Evolutionary conservation across 75 land plant species (phyloP).

Genomic region (Gnetum montanum): DNA sequence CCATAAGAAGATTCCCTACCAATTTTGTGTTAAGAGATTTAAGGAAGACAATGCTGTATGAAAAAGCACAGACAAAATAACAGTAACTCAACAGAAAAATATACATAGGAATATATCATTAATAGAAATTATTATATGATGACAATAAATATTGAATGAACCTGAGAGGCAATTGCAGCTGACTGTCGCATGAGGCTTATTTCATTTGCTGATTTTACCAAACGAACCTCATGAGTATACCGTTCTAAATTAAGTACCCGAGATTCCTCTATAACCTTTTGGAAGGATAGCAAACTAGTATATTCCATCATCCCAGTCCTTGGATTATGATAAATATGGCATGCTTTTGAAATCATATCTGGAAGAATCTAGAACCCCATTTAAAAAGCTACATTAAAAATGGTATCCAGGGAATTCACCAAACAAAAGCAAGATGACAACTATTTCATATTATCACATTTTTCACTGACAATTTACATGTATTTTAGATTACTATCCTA

Average conservation of each 20-base stretch:
- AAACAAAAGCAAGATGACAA: too few relatives aligned
- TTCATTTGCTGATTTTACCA: slow-evolving; percentile 77
- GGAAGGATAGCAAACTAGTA: slow-evolving; percentile 42
- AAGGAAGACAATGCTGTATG: too few relatives aligned
- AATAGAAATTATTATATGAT: background rate
- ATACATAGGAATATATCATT: background rate
- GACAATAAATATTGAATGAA: slow-evolving; percentile 10
- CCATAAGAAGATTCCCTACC: too few relatives aligned
- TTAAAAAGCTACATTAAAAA: too few relatives aligned
- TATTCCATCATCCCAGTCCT: slow-evolving; percentile 27
- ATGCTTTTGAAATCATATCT: slow-evolving; percentile 44
- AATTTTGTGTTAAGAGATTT: too few relatives aligned
- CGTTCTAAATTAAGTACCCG: too few relatives aligned
- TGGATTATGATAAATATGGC: slow-evolving; percentile 43
- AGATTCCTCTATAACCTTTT: slow-evolving; percentile 28
- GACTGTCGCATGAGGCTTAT: slow-evolving; percentile 67
- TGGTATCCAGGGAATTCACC: too few relatives aligned
- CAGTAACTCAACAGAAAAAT: background rate
- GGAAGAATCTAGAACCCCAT: slow-evolving; percentile 55
- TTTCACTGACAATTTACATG: too few relatives aligned
- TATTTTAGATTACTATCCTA: too few relatives aligned
- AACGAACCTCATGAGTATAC: slow-evolving; percentile 55
- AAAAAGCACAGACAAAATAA: too few relatives aligned
- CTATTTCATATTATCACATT: too few relatives aligned
- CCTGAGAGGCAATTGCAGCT: slow-evolving; percentile 79